Evolutionary conservation across 2,329 filamentous ascomycete genomes (phyloP), one percentile per base, ranked within the genome.

Genomic region (Epichloe hybrida): DNA sequence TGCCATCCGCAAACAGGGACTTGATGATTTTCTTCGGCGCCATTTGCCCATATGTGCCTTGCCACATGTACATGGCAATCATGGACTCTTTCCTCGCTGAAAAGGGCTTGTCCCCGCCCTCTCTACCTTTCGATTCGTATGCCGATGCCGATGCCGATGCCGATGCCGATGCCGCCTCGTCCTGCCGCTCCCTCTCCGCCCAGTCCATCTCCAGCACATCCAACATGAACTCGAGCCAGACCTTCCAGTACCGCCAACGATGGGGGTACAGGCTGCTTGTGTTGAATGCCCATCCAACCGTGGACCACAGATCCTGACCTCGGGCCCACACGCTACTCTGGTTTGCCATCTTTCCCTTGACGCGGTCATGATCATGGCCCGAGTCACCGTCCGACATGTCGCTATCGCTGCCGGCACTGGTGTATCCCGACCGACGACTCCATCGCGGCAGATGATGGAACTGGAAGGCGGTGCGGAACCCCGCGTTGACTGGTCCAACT

Each of bases 251-350:
- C 47, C 74, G 76, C 91, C 93, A 97, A 20, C 91, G 77, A 40
- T 77, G 74, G 1, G 81, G 81, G 57, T 91, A 74, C 35, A 77
- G 65, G 2, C 85, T 76, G 48, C 88, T 90, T 69, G 91, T 97
- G 62, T 91, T 93, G 64, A 97, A 89, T 0, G 87, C 85, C 93
- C 93, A 97, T 3, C 91, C 93, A 0, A 93, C 76, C 0, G 87
- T 79, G 41, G 82, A 78, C 88, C 93, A 98, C 60, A 97, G 94
- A 62, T 95, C 88, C 54, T 86, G 81, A 1, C 84, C 86, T n/a
- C 79, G 77, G 15, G 70, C 71, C 80, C 86, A 95, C 2, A 96
- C 55, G 34, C 84, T 83, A 42, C 80, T 74, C 13, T 76, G 70
- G 48, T 79, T 77, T 1, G 83, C 82, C 52, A 88, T 72, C 9